These are phyloP conservation scores for Thyridium curvatum DNA, from an alignment of 2,329 filamentous ascomycete genomes.

Conservation along the genomic window DNA sequence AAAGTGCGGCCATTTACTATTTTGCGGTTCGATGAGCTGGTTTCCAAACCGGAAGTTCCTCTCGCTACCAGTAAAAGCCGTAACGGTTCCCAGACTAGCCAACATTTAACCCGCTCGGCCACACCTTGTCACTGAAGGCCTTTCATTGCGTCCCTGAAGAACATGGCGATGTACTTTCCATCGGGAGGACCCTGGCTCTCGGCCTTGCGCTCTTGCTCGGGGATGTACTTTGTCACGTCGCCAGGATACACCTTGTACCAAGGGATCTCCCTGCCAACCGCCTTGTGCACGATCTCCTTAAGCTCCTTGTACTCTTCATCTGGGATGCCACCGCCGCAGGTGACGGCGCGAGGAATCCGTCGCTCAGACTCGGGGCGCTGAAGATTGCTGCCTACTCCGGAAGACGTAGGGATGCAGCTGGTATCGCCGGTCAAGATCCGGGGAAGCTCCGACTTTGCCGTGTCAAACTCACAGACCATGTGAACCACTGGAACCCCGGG, in stretches of 20 bases:
- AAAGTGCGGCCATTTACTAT: too few species aligned
- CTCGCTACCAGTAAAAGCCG: too few species aligned
- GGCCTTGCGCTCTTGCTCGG: not conserved
- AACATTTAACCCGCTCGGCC: too few species aligned
- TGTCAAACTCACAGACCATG: not conserved
- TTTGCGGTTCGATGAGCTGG: too few species aligned
- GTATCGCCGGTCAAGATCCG: not conserved
- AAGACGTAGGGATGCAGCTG: not conserved
- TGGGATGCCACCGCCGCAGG: not conserved
- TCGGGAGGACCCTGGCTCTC: too few species aligned
- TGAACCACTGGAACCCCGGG: conserved; percentile 1
- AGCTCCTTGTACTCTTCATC: conserved; percentile 1
- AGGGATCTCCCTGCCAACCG: not conserved
- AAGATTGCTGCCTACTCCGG: not conserved
- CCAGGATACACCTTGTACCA: not conserved
- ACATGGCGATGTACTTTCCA: too few species aligned
- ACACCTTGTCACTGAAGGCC: too few species aligned
- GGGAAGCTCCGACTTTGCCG: conserved; percentile 1
- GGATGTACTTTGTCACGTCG: not conserved
- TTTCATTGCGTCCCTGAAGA: too few species aligned
- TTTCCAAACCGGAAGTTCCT: too few species aligned
- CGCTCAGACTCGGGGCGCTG: not conserved
- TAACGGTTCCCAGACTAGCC: too few species aligned
- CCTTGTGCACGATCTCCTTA: not conserved
- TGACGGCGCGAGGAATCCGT: not conserved